Base-by-base conservation (phyloP, 192 early-diverging fungal species). In the Geranomyces michiganensis region DNA sequence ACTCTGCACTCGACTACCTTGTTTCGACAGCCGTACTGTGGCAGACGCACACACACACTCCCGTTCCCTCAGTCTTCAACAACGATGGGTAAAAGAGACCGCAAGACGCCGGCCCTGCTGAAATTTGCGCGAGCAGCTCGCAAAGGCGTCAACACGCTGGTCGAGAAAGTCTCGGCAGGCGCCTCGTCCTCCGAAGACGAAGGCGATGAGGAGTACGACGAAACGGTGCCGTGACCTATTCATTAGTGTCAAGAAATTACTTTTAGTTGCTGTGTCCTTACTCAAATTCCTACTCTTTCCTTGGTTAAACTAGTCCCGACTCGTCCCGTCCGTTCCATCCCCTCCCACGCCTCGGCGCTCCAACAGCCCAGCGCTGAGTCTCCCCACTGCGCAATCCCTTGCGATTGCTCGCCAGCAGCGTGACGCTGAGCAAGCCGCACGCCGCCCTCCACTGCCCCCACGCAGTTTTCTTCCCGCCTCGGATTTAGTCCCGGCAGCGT, bases 141-240 rank as follows among this genome's bases (percentile, higher is more conserved):
- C 7, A 53, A 53, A 53, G 51, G 51, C 24, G n/a, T 53, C 7
- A n/a, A 26, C 24, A 53, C 51, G 6, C 51, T 53, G n/a, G 51
- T 53, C 51, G 51, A 53, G 7, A 53, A 53, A 17, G 51, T 53
- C 7, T 53, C 51, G 3, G 51, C 51, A 2, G 51, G 51, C 51
- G 51, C 51, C n/a, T 53, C 51, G 19, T 53, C 51, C 19, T 53
- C 51, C 7, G 51, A 53, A 7, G 51, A 53, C 7, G 51, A 53
- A 24, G 19, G n/a, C n/a, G 51, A 53, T 7, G 51, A 53, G 19
- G 51, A 53, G 51, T 53, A 53, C 24, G 51, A 53, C 51, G 51
- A 53, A 26, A 53, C 51, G 51, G 51, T 53, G 17, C 17, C n/a
- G 7, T 7, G 7, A 24, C n/a, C 3, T 17, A 53, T 24, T 26